Conservation (phyloP, 2,329 filamentous ascomycete species). For the Colletotrichum chlorophyti region DNA sequence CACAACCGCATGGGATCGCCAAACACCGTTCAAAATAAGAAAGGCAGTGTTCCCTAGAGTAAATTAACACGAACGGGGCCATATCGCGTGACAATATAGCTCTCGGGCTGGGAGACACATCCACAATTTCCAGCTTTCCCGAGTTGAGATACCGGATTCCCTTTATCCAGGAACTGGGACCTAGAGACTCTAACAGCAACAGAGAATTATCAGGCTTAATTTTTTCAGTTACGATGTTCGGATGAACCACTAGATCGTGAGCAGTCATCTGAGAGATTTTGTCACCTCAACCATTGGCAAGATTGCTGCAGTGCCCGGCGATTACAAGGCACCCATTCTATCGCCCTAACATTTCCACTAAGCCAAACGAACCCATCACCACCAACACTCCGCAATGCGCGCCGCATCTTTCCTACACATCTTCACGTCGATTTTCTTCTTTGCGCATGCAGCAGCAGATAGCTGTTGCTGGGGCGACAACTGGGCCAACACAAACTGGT, state of each 20-base stretch:
- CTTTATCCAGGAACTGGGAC: too few species aligned
- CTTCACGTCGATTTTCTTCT: background rate
- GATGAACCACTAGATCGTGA: too few species aligned
- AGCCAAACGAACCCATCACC: background rate
- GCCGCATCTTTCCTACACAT: background rate
- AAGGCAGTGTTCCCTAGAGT: background rate
- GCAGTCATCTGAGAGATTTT: too few species aligned
- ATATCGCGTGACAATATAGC: background rate
- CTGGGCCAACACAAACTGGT: background rate
- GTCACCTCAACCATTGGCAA: too few species aligned
- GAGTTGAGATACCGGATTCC: too few species aligned
- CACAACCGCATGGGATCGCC: background rate
- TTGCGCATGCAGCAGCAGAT: background rate
- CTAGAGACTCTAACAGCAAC: too few species aligned
- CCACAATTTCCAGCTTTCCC: background rate
- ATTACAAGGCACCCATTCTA: too few species aligned
- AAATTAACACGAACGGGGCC: background rate
- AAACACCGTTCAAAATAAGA: background rate
- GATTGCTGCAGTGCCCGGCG: too few species aligned
- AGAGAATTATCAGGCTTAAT: too few species aligned
- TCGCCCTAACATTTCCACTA: background rate
- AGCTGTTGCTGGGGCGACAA: constrained; percentile 2
- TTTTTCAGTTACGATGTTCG: too few species aligned
- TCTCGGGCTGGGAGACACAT: background rate
- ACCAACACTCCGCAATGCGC: background rate